A percentile compares a stretch with the other conserved stretches of the same genome.
Evolutionary conservation across 345 rosid species (phyloP).

Genomic region (Streptanthus diversifolius): DNA sequence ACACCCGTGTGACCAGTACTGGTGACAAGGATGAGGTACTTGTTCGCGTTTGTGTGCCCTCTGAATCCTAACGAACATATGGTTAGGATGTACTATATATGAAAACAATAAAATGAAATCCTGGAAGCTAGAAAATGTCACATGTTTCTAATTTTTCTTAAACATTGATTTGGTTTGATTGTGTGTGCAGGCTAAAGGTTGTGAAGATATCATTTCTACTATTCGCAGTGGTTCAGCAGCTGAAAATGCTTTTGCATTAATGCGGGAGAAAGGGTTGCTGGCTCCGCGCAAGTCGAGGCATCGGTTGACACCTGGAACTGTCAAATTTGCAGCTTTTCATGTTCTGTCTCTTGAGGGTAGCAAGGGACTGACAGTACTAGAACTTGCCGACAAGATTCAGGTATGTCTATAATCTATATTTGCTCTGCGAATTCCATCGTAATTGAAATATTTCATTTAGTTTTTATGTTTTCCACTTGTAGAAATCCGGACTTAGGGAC

Average conservation of each 20-base stretch:
- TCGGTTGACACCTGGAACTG: constrained; percentile 98
- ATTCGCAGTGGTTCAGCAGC: constrained; percentile 97
- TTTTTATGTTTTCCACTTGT: constrained; percentile 17
- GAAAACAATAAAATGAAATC: background rate
- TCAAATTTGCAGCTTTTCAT: constrained; percentile 99
- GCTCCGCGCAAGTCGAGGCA: constrained; percentile 93
- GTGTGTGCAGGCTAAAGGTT: constrained; percentile 66
- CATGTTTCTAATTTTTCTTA: background rate
- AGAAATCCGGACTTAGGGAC: constrained; percentile 99
- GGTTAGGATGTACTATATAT: background rate
- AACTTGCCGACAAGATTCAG: constrained; percentile 99
- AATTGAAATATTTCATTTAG: background rate
- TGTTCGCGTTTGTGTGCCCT: background rate
- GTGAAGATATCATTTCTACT: constrained; percentile 68
- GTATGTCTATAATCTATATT: constrained; percentile 37
- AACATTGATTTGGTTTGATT: constrained; percentile 12
- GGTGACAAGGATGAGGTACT: constrained; percentile 71
- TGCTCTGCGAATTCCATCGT: background rate
- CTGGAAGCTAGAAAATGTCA: too few relatives aligned
- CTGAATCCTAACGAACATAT: background rate
- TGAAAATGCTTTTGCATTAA: constrained; percentile 78
- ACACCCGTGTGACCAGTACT: constrained; percentile 36
- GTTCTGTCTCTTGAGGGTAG: constrained; percentile 97
- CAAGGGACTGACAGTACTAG: constrained; percentile 86
- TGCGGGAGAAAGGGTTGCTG: constrained; percentile 93